Percentiles rank a stretch among this genome's conserved stretches.
phyloP scores from a whole-genome alignment of 768 basidiomycete genomes.

The Paxillus ammoniavirescens region DNA sequence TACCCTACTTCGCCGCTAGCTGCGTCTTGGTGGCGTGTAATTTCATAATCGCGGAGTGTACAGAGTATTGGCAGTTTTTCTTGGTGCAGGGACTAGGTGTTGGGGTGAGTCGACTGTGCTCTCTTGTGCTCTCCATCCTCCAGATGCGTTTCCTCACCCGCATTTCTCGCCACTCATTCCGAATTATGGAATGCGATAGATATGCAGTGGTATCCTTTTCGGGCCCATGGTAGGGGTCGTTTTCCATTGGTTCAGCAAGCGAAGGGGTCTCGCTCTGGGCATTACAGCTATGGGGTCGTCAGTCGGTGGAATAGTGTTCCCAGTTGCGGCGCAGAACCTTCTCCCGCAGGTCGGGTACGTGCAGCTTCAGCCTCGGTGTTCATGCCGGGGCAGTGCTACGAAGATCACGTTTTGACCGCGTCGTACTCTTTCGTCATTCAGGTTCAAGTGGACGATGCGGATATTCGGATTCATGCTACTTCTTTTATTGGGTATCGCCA shows the following conservation, averaged over 20 bases:
- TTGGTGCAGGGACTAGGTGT: conserved; percentile 69
- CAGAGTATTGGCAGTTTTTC: conserved; percentile 73
- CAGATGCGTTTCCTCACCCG: background rate
- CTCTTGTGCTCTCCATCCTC: too few relatives aligned
- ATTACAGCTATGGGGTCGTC: conserved; percentile 64
- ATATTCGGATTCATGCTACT: conserved; percentile 65
- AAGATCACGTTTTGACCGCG: background rate
- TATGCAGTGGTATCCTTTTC: conserved; percentile 57
- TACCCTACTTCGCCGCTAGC: conserved; percentile 48
- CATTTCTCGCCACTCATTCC: background rate
- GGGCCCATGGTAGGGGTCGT: conserved; percentile 58
- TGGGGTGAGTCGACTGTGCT: conserved; percentile 45
- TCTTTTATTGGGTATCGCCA: conserved; percentile 48
- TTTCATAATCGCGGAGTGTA: conserved; percentile 71
- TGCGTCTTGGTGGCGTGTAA: conserved; percentile 51
- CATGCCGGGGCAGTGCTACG: background rate
- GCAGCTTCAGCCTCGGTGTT: background rate
- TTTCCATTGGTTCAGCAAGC: conserved; percentile 72
- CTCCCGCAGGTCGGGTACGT: conserved; percentile 55
- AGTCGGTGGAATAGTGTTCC: conserved; percentile 66
- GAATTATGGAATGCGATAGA: conserved; percentile 8
- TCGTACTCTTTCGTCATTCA: conserved; percentile 20
- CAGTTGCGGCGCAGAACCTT: conserved; percentile 57
- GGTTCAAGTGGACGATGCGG: conserved; percentile 80
- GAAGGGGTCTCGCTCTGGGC: conserved; percentile 57